Evolutionary conservation across 1,284 basidiomycete genomes (phyloP), one percentile per base, ranked within the genome.

Genomic region (Boletus subluridellus): DNA sequence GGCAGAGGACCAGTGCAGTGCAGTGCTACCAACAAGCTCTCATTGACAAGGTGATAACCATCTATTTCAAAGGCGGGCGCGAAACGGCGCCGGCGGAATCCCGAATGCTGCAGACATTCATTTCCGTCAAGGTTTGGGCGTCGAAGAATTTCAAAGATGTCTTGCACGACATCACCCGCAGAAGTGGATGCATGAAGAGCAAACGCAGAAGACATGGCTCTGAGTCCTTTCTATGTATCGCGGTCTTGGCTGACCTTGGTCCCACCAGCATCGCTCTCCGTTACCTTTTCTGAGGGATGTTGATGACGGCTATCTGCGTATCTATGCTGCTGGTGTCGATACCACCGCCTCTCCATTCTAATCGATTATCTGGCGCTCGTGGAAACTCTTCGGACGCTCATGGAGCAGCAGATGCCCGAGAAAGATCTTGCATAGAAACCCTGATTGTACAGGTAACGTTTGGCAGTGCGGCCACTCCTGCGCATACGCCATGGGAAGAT

Each of bases 241-340:
- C 49, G 1, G 57, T 66, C 24, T 8, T 60, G 59, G 59, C 49
- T 1, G 61, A 68, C 28, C 54, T 66, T 21, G 54, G 56, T 2
- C 41, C n/a, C 39, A 30, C 21, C 46, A 3, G 11, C 46, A 1
- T 46, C 30, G 7, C 47, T 58, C 41, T 57, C 49, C 0, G 32
- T 46, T 5, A 68, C 55, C 0, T 60, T 62, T 1, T 28, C 55
- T 1, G 28, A 38, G 30, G n/a, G 28, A 37, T 2, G n/a, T 14
- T 1, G 9, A 12, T 5, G 63, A 60, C n/a, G 44, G 30, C 3
- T 60, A 54, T 30, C 26, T 54, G 51, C 51, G 46, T 0, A 49
- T 63, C 46, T 64, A 55, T 26, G 54, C 57, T 10, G 32, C 28
- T 1, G 55, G 59, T 1, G 30, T n/a, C 17, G 10, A 47, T 32